Percentiles rank a stretch among this genome's conserved stretches.
Evolutionary conservation across 2,329 filamentous ascomycete genomes (phyloP).

Genomic region (Colletotrichum truncatum): DNA sequence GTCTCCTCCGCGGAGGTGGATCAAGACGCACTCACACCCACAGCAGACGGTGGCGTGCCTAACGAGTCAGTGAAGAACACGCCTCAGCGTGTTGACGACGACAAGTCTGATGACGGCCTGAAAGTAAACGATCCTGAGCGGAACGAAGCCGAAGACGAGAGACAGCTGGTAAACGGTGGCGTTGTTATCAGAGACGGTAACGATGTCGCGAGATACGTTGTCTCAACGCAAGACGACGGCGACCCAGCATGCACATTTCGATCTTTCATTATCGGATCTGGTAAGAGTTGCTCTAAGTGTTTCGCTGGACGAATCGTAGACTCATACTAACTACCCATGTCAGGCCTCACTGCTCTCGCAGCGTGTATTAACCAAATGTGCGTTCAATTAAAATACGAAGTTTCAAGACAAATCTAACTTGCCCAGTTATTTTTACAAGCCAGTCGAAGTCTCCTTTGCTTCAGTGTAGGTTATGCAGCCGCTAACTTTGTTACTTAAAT

Average conservation of each 20-base stretch:
- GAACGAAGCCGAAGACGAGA: neutral
- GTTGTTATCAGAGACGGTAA: slow-evolving; percentile 17
- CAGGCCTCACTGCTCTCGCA: slow-evolving; percentile 23
- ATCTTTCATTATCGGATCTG: slow-evolving; percentile 26
- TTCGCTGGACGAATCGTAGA: no score
- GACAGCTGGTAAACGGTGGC: slow-evolving; percentile 7
- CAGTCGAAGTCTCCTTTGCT: slow-evolving; percentile 22
- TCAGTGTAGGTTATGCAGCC: neutral
- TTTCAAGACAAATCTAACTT: neutral
- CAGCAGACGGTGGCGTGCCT: accelerated
- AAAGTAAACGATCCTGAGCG: neutral
- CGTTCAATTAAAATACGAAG: no score
- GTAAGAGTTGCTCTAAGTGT: no score
- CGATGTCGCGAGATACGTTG: slow-evolving; percentile 25
- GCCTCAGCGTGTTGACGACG: neutral
- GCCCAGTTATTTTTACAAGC: slow-evolving; percentile 28
- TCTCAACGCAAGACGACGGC: slow-evolving; percentile 18
- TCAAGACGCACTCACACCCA: neutral
- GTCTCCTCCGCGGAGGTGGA: neutral
- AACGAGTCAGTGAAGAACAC: accelerated
- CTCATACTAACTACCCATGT: neutral
- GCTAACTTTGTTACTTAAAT: accelerated
- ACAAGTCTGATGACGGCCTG: slow-evolving; percentile 2
- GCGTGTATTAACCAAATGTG: slow-evolving; percentile 29
- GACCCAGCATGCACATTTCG: slow-evolving; percentile 18